These are phyloP conservation scores for Suillus subaureus DNA, from an alignment of 768 basidiomycete genomes.

Conservation along the genomic window DNA sequence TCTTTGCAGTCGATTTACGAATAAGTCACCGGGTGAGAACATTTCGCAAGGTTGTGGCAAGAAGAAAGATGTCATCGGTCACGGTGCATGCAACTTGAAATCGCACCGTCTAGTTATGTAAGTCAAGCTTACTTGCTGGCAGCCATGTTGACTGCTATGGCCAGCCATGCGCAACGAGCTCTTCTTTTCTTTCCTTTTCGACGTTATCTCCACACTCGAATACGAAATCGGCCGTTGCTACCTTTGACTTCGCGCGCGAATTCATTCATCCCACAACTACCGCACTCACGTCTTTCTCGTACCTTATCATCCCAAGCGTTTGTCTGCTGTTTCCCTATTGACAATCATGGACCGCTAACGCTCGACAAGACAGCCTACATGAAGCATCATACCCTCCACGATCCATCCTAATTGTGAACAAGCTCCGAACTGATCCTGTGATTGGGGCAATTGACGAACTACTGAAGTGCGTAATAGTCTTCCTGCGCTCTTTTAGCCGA, in stretches of 20 bases:
- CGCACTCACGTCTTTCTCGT: background rate
- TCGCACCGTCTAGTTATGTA: background rate
- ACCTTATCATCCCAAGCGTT: constrained; percentile 10
- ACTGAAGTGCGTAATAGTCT: constrained; percentile 52
- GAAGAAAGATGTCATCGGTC: background rate
- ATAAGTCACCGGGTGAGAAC: background rate
- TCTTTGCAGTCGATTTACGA: background rate
- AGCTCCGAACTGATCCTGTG: constrained; percentile 76
- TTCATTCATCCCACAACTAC: background rate
- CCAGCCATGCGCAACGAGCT: background rate
- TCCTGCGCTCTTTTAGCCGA: background rate
- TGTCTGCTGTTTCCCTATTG: constrained; percentile 3
- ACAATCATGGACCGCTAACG: constrained; percentile 21
- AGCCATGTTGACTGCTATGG: background rate
- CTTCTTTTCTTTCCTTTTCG: background rate
- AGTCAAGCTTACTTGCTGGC: background rate
- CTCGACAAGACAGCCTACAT: constrained; percentile 27
- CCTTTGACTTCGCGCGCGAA: background rate
- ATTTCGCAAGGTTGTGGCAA: constrained; percentile 1
- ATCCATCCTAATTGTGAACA: constrained; percentile 78
- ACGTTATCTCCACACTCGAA: background rate
- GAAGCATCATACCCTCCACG: constrained; percentile 45
- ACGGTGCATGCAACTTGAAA: background rate
- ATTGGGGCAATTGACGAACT: constrained; percentile 76
- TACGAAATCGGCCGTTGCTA: background rate